Evolutionary conservation across 148 eudicot genomes (phyloP), one percentile per base, ranked within the genome.

Genomic region (Rhododendron ferrugineum): DNA sequence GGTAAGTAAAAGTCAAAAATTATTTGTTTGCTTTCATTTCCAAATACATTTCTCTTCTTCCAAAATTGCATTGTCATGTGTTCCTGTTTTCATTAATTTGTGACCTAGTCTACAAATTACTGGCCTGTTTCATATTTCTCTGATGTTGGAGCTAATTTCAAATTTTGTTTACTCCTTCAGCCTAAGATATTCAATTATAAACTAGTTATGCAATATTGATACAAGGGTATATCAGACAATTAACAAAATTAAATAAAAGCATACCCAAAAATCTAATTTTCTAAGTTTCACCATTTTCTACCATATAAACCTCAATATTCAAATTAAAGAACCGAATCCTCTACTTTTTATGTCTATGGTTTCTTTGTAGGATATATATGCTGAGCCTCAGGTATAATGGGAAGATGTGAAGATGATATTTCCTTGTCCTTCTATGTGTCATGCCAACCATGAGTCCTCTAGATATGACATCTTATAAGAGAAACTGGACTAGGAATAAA

Each of bases 381-480:
- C 28, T 42, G 28, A 18, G 13, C 47, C n/a, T 42, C 1, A 22
- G 23, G 50, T 22, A 22, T 22, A 6, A 6, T 20, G n/a, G 4
- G n/a, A 6, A 76, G n/a, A 22, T 18, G 23, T 14, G 23, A 5
- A 76, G 26, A 42, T 14, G 23, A 34, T 6, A 16, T 36, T 36
- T 36, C 42, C 5, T 34, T 74, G 46, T 74, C 40, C 44, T 74
- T 76, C 16, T 42, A 40, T 18, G 5, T 22, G 11, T 42, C 79
- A 76, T 42, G 79, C 79, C 79, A 76, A 76, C 50, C 79, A 76
- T 76, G 46, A 18, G 78, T 73, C 22, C 68, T 62, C 10, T n/a
- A 62, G 28, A 23, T 23, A 62, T 64, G 14, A 10, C 13, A 26
- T 64, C 3, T 64, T 26, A 64, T 9, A 64, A 23, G 72, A 26